Evolutionary conservation across 2,329 filamentous ascomycete species (phyloP), one percentile per base, ranked within the genome.

Genomic region (Catunica adiposa): DNA sequence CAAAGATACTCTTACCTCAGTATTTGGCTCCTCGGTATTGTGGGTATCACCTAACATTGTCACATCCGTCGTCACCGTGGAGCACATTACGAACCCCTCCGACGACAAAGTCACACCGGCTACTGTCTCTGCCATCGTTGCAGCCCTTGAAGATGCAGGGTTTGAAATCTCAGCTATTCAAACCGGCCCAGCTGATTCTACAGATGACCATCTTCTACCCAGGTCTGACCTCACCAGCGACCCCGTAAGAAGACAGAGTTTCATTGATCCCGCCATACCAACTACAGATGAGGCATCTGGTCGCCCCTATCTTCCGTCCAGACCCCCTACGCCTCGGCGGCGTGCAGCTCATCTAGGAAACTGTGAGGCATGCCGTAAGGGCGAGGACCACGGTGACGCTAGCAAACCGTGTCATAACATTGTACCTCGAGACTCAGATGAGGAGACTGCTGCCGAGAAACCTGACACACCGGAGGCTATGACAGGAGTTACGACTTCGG

Each of bases 31-130:
- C 68, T 76, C 64, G 63, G 69, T 71, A 70, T 71, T 63, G 55
- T 80, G 77, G 69, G 76, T 86, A 29, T 83, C 81, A 60, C 77
- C 82, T 58, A 86, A 84, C 60, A 77, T 87, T 59, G 76, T 87
- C 62, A 83, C 82, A 40, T 84, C 84, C 51, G 79, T 79, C 59
- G 78, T 86, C 61, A 80, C 79, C 31, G 70, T 83, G 60, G 70
- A 73, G 61, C 80, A 83, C 66, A 63, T 62, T 48, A 62, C 70
- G 58, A 66, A 66, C 57, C 64, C 69, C 1, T 65, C 68, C 29
- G 40, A 44, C n/a, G 15, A 11, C 20, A 17, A n/a, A 2, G 23
- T 29, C 20, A 31, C 23, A n/a, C 15, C 50, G 14, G 71, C 73
- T 14, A 66, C 66, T 31, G 67, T 73, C 31, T 71, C 72, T 31